Evolutionary conservation across 306 rosid species (phyloP), one percentile per base, ranked within the genome.

Genomic region (Vigna radiata): DNA sequence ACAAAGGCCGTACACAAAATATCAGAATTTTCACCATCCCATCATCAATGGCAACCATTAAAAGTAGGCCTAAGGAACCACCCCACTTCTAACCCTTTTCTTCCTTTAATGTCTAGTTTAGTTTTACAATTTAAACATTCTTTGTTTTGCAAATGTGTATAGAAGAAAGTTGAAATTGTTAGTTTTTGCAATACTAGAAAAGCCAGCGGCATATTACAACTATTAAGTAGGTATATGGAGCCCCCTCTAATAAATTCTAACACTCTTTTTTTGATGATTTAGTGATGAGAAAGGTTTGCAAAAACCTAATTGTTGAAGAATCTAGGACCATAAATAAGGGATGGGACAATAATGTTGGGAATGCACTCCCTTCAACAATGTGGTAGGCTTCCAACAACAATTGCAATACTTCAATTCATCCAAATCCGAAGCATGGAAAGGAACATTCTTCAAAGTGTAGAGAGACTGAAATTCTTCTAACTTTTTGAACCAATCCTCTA

Each of bases 261-360:
- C 44, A 31, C 44, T 21, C 44, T 60, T 75, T 73, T 25, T n/a
- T 63, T 62, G 52, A 69, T 75, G 79, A 74, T 78, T 58, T 70
- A 73, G 83, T 64, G 21, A 68, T 19, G n/a, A 63, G 66, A 78
- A 75, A 49, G 66, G 39, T 61, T 61, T 56, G 54, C 61, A 48
- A 71, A 29, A 73, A 4, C 60, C 18, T 19, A 78, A 78, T 83
- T 44, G 75, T 68, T 83, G 50, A 60, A 78, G 80, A 73, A 78
- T 78, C 80, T 73, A 59, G 80, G 80, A 83, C 83, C 73, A 65
- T 77, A 72, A 72, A 65, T 77, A 72, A 72, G 55, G 64, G 84
- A 75, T 74, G 73, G 84, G 76, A 59, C 83, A 67, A 29, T 17
- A 41, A 43, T 53, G 63, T 52, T 43, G 63, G 65, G 58, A 44